Evolutionary conservation across 331 rosid genomes (phyloP).

Genomic region (Telfairia occidentalis): DNA sequence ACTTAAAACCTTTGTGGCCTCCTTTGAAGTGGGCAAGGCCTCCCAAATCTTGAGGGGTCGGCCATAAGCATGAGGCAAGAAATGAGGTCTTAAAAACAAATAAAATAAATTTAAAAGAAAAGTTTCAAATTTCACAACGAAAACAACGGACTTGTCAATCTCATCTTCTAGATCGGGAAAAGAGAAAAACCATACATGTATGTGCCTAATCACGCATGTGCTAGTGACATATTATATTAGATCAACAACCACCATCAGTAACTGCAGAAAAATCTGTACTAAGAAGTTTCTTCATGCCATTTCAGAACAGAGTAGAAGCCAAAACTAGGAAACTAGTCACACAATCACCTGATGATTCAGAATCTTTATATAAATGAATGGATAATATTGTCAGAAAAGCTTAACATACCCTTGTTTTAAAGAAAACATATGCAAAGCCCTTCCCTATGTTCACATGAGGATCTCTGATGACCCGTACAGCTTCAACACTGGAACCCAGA

Average conservation of each 20-base stretch:
- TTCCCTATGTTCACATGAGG: constrained; percentile 68
- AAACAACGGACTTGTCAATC: neutral
- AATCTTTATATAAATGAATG: neutral
- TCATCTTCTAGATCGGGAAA: neutral
- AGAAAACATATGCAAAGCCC: constrained; percentile 82
- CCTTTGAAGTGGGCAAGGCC: too few relatives aligned
- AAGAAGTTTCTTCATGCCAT: neutral
- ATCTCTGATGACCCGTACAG: constrained; percentile 78
- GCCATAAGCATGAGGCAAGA: neutral
- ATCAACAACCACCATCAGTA: neutral
- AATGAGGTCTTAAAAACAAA: neutral
- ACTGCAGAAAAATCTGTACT: neutral
- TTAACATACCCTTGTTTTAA: constrained; percentile 67
- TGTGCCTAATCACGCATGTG: neutral
- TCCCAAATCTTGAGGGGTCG: neutral
- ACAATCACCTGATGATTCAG: neutral
- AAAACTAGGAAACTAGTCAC: neutral
- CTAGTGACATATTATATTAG: neutral
- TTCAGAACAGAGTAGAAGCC: neutral
- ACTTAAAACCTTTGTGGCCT: too few relatives aligned
- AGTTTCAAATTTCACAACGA: neutral
- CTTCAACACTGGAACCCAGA: constrained; percentile 54
- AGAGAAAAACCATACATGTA: neutral
- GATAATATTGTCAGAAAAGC: neutral
- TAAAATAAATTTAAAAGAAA: neutral